Evolutionary conservation across 441 rosid species (phyloP), one percentile per base, ranked within the genome.

Genomic region (Pelargonium cotyledonis): DNA sequence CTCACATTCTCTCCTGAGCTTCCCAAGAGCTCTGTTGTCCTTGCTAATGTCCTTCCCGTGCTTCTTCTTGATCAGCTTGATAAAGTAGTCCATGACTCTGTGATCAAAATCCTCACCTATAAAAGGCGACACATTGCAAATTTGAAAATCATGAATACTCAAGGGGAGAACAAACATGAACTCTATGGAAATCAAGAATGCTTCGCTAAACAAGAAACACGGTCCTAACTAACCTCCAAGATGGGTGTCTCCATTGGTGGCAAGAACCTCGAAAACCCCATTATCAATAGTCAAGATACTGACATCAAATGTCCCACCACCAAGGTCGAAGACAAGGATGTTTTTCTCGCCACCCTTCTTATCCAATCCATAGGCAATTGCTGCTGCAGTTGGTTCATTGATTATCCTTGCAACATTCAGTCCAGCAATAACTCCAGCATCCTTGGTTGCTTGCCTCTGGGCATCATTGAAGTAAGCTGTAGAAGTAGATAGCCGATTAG

Each of bases 361-460:
- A 70, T 91, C 97, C 79, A 91, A 78, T 79, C 97, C 97, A 35
- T 92, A 92, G 63, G 98, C 98, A 60, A 92, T 92, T 65, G 98
- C 98, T 78, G 98, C 98, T 10, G 98, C 98, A 55, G 98, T 92
- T 72, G 98, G 98, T 65, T 72, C 75, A 2, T 72, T 72, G 9
- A 74, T 74, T 23, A 74, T 74, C 65, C 85, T 74, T 1, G 97
- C 98, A 80, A 94, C 98, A 76, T 94, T 94, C 19, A 94, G 85
- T n/a, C 98, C 98, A 70, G 98, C 91, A 68, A 93, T 93, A 16
- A 89, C 72, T 72, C 98, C 98, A 40, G 98, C 96, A 80, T 93
- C 98, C 89, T 94, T 94, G 58, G 98, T 94, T 68, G 97, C 98
- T 75, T 94, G 97, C 79, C 99, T 89, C 82, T 94, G 99, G 69